Conservation (phyloP, 1,284 basidiomycete species). For the Sporisorium sorghi region DNA sequence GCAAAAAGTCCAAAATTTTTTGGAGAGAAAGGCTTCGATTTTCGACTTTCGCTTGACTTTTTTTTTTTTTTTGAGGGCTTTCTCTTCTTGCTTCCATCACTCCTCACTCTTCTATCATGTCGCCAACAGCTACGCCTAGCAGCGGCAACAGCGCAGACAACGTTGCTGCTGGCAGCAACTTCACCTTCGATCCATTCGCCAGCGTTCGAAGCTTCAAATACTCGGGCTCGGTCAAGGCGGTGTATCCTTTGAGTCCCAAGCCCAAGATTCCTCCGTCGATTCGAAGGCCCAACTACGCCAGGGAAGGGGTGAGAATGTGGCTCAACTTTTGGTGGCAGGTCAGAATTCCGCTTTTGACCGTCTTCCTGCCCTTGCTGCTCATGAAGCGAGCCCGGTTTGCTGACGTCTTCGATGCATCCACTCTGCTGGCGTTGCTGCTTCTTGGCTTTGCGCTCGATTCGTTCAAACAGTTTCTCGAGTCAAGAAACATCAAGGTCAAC, state of each 20-base stretch:
- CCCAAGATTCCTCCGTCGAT: constrained; percentile 63
- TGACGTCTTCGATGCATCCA: constrained; percentile 22
- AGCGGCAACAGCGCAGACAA: constrained; percentile 3
- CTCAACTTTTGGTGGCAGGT: constrained; percentile 56
- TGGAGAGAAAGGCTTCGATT: background rate
- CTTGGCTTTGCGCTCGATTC: constrained; percentile 36
- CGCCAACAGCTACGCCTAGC: constrained; percentile 24
- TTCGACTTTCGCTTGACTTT: background rate
- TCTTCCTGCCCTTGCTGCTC: constrained; percentile 20
- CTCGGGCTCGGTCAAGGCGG: constrained; percentile 58
- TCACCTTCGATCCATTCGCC: constrained; percentile 63
- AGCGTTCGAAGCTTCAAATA: constrained; percentile 58
- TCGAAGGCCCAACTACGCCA: constrained; percentile 66
- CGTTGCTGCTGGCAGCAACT: constrained; percentile 7
- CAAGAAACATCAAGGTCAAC: constrained; percentile 65
- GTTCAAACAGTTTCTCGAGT: constrained; percentile 58
- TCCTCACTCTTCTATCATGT: constrained; percentile 13
- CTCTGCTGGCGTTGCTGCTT: constrained; percentile 33
- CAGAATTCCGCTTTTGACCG: constrained; percentile 50
- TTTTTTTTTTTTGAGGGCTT: background rate
- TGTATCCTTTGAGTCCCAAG: constrained; percentile 65
- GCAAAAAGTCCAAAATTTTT: constrained; percentile 10
- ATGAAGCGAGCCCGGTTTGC: constrained; percentile 13
- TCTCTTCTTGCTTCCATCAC: constrained; percentile 13
- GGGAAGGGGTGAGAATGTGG: constrained; percentile 65